Evolutionary conservation across 148 eudicot genomes (phyloP).

Genomic region (Salicornia ramosissima): DNA sequence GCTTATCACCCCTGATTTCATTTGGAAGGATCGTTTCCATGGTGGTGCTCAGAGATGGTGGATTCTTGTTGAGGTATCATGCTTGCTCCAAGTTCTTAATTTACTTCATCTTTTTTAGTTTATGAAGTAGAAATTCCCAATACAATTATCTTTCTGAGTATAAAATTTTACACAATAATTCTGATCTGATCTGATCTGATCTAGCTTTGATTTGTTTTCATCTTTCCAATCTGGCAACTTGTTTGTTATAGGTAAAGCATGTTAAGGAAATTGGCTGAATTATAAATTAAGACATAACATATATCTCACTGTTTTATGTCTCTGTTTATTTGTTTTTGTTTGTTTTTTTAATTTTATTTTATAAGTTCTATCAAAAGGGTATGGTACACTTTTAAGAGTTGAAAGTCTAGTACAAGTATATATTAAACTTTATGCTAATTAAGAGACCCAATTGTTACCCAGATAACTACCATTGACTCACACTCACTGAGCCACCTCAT

Average conservation of each 20-base stretch:
- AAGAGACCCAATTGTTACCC: too few relatives aligned
- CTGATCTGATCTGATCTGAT: background rate
- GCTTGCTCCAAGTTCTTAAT: conserved; percentile 15
- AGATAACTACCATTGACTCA: too few relatives aligned
- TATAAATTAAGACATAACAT: background rate
- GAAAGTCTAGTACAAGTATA: too few relatives aligned
- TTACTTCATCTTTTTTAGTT: background rate
- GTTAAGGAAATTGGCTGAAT: background rate
- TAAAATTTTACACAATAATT: background rate
- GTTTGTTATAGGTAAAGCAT: background rate
- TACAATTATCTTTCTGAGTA: background rate
- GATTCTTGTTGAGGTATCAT: conserved; percentile 91
- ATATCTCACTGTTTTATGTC: too few relatives aligned
- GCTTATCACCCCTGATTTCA: conserved; percentile 75
- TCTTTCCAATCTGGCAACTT: background rate
- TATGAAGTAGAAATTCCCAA: background rate
- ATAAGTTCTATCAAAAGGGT: too few relatives aligned
- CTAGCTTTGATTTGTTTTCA: too few relatives aligned
- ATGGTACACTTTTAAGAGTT: too few relatives aligned
- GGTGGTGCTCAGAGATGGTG: conserved; percentile 89
- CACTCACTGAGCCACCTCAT: too few relatives aligned
- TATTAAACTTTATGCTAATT: too few relatives aligned
- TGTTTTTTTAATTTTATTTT: too few relatives aligned
- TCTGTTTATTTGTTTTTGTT: too few relatives aligned
- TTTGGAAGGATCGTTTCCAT: conserved; percentile 98